A percentile compares a stretch with the other conserved stretches of the same genome.
Evolutionary conservation across 164 flowering plant genomes (phyloP).

Genomic region (Vitis vinifera): DNA sequence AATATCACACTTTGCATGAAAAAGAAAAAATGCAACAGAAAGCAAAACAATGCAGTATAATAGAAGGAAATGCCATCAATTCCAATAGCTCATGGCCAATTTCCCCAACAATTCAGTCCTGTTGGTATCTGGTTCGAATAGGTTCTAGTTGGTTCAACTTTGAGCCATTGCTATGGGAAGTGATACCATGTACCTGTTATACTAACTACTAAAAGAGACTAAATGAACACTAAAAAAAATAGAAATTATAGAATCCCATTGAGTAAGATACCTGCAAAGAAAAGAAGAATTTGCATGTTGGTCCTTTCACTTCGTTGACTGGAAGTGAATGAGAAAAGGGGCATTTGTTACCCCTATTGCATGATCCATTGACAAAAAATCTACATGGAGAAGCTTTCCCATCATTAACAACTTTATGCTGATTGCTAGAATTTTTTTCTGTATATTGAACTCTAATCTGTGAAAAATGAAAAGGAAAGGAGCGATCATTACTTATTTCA

Average conservation of each 20-base stretch:
- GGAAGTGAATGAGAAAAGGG: conserved; percentile 66
- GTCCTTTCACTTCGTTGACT: conserved; percentile 39
- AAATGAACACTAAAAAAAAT: not conserved
- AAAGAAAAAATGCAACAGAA: too few relatives aligned
- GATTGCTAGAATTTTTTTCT: conserved; percentile 32
- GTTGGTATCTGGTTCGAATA: too few relatives aligned
- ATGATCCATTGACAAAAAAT: conserved; percentile 62
- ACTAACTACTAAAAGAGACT: not conserved
- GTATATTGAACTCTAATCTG: conserved; percentile 63
- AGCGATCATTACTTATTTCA: not conserved
- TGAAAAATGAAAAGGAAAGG: conserved; percentile 11
- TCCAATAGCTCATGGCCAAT: too few relatives aligned
- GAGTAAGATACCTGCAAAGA: conserved; percentile 58
- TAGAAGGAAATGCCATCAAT: too few relatives aligned
- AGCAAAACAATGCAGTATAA: too few relatives aligned
- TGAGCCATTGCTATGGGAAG: too few relatives aligned
- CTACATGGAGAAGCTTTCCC: conserved; percentile 49
- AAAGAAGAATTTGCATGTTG: conserved; percentile 77
- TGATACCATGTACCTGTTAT: too few relatives aligned
- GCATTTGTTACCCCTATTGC: conserved; percentile 77
- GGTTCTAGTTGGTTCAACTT: too few relatives aligned
- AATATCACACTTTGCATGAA: too few relatives aligned
- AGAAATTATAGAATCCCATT: not conserved
- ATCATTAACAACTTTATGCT: conserved; percentile 8
- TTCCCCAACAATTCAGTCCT: too few relatives aligned